A percentile compares a stretch with the other conserved stretches of the same genome.
Evolutionary conservation across 352 stramenopile species (phyloP).

Genomic region (Phytopythium delawarense): DNA sequence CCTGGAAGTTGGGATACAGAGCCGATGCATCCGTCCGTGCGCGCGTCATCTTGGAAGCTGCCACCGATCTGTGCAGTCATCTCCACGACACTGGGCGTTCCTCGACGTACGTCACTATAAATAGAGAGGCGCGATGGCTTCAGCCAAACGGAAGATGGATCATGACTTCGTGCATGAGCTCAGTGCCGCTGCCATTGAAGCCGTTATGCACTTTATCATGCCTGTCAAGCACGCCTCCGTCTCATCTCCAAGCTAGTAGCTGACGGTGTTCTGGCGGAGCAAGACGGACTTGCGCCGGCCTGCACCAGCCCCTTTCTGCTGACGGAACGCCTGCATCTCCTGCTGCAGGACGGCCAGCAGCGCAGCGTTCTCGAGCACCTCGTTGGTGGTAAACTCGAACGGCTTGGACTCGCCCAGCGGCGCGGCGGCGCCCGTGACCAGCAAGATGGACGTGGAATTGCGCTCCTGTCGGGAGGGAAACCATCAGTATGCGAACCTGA

Average conservation of each 20-base stretch:
- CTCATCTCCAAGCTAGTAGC: slow-evolving; percentile 3
- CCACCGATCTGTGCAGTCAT: not conserved
- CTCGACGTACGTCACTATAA: not conserved
- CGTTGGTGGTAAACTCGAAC: slow-evolving; percentile 26
- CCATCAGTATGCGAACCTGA: not conserved
- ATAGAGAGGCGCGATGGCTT: not conserved
- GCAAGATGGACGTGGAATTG: slow-evolving; percentile 33
- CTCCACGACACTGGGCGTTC: not conserved
- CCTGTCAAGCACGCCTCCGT: not conserved
- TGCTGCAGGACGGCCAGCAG: slow-evolving; percentile 16
- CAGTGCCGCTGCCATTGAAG: not conserved
- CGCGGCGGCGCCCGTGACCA: slow-evolving; percentile 22
- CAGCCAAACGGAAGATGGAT: not conserved
- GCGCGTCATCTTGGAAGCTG: not conserved
- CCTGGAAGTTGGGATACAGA: slow-evolving; percentile 62
- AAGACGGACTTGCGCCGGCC: slow-evolving; percentile 1
- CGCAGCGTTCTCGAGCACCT: slow-evolving; percentile 18
- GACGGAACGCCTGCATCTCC: not conserved
- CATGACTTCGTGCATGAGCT: not conserved
- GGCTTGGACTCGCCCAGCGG: slow-evolving; percentile 18
- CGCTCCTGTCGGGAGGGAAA: slow-evolving; percentile 12
- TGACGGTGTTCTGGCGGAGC: slow-evolving; percentile 10
- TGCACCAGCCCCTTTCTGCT: not conserved
- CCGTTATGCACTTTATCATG: not conserved
- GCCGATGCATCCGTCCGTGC: slow-evolving; percentile 10